Percentiles rank a stretch among this genome's conserved stretches.
Evolutionary conservation across 306 rosid species (phyloP).

Genomic region (Cicer arietinum): DNA sequence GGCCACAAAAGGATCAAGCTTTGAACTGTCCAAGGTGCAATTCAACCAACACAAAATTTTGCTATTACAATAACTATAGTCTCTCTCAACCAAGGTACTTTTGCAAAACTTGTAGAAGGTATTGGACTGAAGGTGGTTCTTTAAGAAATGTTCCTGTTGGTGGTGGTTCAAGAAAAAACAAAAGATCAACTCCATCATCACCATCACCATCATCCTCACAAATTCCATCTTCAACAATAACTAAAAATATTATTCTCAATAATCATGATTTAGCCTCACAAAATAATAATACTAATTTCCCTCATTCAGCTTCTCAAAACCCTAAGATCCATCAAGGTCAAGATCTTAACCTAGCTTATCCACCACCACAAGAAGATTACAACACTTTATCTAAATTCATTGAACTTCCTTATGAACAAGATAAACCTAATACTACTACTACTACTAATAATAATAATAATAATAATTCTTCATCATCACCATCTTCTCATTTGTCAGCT

Average conservation of each 20-base stretch:
- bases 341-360: constrained; percentile 85
- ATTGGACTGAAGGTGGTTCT: constrained; percentile 99
- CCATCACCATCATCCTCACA: constrained; percentile 48
- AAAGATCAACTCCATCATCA: constrained; percentile 61
- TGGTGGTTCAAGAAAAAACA: constrained; percentile 97
- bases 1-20: constrained; percentile 83
- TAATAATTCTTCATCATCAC: constrained; percentile 47
- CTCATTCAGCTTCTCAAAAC: constrained; percentile 64
- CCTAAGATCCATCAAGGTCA: constrained; percentile 81
- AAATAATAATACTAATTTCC: constrained; percentile 27
- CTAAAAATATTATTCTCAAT: constrained; percentile 45
- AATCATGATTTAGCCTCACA: constrained; percentile 44
- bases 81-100: constrained; percentile 96
- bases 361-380: constrained; percentile 57
- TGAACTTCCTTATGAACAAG: constrained; percentile 49
- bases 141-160: constrained; percentile 96
- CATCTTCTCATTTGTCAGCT: constrained; percentile 56
- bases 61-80: constrained; percentile 94
- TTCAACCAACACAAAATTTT: constrained; percentile 93
- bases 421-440: constrained; percentile 39
- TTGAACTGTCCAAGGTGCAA: constrained; percentile 97
- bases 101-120: constrained; percentile 95
- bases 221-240: constrained; percentile 37
- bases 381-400: constrained; percentile 55
- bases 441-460: neutral